Base-by-base conservation (phyloP, 2,329 filamentous ascomycete species). In the Cercospora sesami region DNA sequence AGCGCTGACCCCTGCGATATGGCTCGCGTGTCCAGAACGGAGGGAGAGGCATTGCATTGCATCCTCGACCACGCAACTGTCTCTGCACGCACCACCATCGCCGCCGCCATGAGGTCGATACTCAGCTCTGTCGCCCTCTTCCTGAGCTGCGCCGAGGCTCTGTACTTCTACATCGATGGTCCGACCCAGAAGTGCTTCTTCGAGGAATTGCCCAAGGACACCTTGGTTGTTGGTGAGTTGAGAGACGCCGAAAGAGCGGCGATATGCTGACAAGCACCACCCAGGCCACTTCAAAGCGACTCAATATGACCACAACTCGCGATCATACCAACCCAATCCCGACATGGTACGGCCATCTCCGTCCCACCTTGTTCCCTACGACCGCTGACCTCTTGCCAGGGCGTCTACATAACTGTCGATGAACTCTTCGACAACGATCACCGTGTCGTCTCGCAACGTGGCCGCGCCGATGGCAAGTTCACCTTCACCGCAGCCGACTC, bases 341-440 rank as follows among this genome's bases (percentile, higher is more conserved):
- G 90, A 90, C 45, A 79, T 79, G 78, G 76, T 78, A 72, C 14
- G 14, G 23, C 51, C 21, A 14, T 33, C 55, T 26, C 48, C 18
- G 14, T 53, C 57, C 28, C 23, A 12, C 51, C 26, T 39, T 58
- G 30, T 23, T 45, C 53, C 33, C 28, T 16, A 58, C 21, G 21
- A 60, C 30, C 48, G 51, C 68, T 70, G 64, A 70, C 63, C 39
- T 33, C 30, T 26, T 48, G n/a, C 6, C 64, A 78, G 76, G 90
- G 87, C 82, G 91, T 98, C 79, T 92, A 90, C 82, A 96, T 98
- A 76, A 94, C 92, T 16, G 94, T 98, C 67, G 94, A 97, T 87
- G 95, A 99, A 85, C 87, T 91, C 77, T 99, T 99, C 82, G 94
- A 98, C 86, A 94, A 96, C 81, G 91, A 98, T 84, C 95, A 99